These are phyloP conservation scores for Hypoxylon lenormandii DNA, from an alignment of 495 filamentous ascomycete genomes.

Conservation along the genomic window DNA sequence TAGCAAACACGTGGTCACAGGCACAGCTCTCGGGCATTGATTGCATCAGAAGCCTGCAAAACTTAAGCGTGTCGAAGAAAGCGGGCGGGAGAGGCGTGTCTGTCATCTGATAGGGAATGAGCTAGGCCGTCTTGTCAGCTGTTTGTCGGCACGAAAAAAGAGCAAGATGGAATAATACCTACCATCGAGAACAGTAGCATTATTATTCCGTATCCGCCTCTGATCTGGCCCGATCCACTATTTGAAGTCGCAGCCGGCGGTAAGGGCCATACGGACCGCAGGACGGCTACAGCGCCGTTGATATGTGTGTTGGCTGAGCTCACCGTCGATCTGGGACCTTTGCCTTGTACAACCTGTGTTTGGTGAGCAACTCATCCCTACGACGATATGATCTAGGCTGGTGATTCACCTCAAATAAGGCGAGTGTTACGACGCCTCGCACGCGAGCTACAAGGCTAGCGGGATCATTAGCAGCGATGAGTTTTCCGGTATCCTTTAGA, in stretches of 20 bases:
- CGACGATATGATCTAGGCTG: not conserved
- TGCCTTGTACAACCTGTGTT: constrained; percentile 52
- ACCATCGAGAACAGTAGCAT: constrained; percentile 62
- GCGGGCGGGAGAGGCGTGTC: constrained; percentile 50
- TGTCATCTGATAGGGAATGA: constrained; percentile 51
- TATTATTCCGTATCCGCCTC: constrained; percentile 52
- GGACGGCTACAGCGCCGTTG: constrained; percentile 59
- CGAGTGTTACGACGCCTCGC: constrained; percentile 58
- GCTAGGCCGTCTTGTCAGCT: constrained; percentile 40
- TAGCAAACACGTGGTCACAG: constrained; percentile 50
- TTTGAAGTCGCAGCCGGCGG: not conserved
- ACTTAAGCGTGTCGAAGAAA: constrained; percentile 54
- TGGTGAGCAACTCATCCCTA: constrained; percentile 24
- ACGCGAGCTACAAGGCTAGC: constrained; percentile 48
- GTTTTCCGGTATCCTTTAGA: constrained; percentile 52
- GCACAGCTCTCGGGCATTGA: constrained; percentile 43
- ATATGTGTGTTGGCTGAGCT: constrained; percentile 59
- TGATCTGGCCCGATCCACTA: not conserved
- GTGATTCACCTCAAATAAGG: constrained; percentile 60
- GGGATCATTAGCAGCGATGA: constrained; percentile 47
- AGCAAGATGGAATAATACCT: constrained; percentile 37
- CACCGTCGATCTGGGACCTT: constrained; percentile 43
- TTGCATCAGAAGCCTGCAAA: constrained; percentile 45
- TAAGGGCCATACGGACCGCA: constrained; percentile 52
- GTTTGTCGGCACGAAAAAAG: not conserved